phyloP scores from a whole-genome alignment of 495 filamentous ascomycete species.

The Aspergillus homomorphus region DNA sequence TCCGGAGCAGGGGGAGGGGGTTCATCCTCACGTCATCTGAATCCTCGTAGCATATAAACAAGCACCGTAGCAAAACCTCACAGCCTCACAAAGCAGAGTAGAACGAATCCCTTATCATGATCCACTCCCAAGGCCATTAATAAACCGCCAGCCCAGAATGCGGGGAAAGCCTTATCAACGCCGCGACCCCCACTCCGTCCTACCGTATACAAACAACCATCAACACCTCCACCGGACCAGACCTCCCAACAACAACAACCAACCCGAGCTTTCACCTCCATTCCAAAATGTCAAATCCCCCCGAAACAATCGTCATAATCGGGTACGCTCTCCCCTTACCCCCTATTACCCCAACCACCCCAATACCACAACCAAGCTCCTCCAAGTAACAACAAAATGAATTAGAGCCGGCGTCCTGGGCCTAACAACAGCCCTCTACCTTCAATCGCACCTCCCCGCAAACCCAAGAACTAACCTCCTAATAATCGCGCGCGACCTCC shows the following conservation, averaged over 20 bases:
- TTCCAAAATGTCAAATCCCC: constrained; percentile 5
- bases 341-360: background rate
- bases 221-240: background rate
- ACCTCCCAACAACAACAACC: background rate
- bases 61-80: too few species aligned
- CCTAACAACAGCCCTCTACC: constrained; percentile 48
- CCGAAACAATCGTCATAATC: constrained; percentile 44
- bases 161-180: background rate
- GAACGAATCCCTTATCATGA: background rate
- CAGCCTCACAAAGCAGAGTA: background rate
- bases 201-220: background rate
- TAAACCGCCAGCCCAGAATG: background rate
- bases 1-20: too few species aligned
- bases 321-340: constrained; percentile 28
- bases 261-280: constrained; percentile 18
- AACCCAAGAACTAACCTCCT: constrained; percentile 45
- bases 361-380: background rate
- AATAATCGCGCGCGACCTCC: constrained; percentile 53
- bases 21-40: too few species aligned
- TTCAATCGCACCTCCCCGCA: constrained; percentile 41
- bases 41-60: too few species aligned
- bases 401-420: constrained; percentile 58
- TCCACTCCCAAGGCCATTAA: background rate
- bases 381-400: background rate
- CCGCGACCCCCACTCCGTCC: background rate